Evolutionary conservation across 1,139 yeast genomes (phyloP), one percentile per base, ranked within the genome.

Genomic region (Yamadazyma epiphylla): DNA sequence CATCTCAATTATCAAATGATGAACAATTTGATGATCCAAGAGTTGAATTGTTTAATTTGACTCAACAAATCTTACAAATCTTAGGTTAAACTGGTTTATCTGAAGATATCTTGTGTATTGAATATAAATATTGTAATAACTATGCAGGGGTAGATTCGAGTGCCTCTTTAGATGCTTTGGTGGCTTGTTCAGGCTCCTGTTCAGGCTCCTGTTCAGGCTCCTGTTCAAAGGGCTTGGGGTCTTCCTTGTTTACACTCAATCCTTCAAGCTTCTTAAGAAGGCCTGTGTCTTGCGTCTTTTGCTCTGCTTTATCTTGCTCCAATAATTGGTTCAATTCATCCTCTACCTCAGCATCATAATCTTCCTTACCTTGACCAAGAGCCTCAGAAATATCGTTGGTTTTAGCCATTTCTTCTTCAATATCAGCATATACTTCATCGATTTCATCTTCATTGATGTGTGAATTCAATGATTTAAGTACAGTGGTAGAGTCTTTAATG

Each of bases 1-100:
- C 46, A 29, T 42, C 46, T 22, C 50, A 47, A 33, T 26, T 36
- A 6, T 22, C 40, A 13, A 34, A 33, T 20, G 63, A 58, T 36
- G 67, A 65, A 30, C 70, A 67, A 41, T 61, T 51, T 35, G 83
- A 77, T 40, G 84, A 74, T 55, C 82, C 84, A 43, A 79, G 74
- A 61, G 77, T 67, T 47, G 91, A 83, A 55, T 70, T 82, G 46
- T 80, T 78, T 51, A 81, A 80, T 50, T 70, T 83, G 50, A 80
- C 89, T n/a, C 87, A 80, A 53, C 94, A 83, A 62, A 82, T 83
- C 34, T 66, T 82, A 49, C 75, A 69, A 51, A 69, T 68, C 27
- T 60, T 69, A 43, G 74, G 74, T 25, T 66, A 36, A 43, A 10
- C n/a, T 9, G 19, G 13, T 10, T 25, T 25, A 15, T 11, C 29